Conservation (phyloP, 306 rosid species). For the Dalbergia cultrata region DNA sequence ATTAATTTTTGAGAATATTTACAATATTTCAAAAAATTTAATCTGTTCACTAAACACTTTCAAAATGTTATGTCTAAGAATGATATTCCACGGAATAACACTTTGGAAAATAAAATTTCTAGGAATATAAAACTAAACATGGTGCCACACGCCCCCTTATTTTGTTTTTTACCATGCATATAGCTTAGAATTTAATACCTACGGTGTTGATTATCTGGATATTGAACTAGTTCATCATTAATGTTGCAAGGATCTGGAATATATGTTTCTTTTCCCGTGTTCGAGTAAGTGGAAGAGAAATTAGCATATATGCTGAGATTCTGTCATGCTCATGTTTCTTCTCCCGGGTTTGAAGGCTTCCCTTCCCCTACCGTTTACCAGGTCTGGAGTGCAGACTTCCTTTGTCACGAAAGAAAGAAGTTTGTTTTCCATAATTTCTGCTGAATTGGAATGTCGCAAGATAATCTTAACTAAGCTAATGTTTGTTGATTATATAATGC, state of each 20-base stretch:
- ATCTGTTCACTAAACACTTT: too few species aligned
- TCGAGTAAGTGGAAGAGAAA: slow-evolving; percentile 16
- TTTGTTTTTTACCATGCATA: too few species aligned
- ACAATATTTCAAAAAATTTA: too few species aligned
- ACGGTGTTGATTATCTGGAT: slow-evolving; percentile 13
- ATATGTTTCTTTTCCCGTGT: not conserved
- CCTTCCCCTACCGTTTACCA: too few species aligned
- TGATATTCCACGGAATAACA: too few species aligned
- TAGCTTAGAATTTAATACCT: not conserved
- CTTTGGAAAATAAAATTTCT: too few species aligned
- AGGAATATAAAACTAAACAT: too few species aligned
- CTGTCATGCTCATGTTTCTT: not conserved
- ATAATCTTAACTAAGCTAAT: not conserved
- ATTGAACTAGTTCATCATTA: not conserved
- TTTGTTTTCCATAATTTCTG: not conserved
- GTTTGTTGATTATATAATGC: not conserved
- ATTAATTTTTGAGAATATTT: too few species aligned
- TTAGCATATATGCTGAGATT: not conserved
- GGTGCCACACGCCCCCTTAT: too few species aligned
- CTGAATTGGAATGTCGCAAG: not conserved
- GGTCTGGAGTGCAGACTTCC: too few species aligned
- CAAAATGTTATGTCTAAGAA: too few species aligned
- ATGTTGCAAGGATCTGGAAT: slow-evolving; percentile 6
- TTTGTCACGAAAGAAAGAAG: not conserved
- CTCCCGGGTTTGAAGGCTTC: too few species aligned